phyloP scores from a whole-genome alignment of 257 asterid species.

The Solanum pimpinellifolium region DNA sequence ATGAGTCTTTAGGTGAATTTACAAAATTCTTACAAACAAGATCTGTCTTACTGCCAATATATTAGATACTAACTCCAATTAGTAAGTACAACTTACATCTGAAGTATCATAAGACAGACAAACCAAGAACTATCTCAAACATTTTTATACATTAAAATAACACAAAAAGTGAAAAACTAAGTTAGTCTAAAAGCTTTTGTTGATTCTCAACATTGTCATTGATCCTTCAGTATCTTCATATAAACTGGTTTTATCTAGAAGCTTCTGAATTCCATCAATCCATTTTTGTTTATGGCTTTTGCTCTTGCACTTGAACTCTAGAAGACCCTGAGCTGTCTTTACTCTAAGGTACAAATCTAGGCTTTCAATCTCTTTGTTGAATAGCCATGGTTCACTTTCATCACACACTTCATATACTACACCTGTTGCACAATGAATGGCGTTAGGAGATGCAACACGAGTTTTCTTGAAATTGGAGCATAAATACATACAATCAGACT shows the following conservation, averaged over 20 bases:
- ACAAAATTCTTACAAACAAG: background rate
- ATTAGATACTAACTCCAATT: background rate
- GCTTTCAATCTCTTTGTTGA: constrained; percentile 49
- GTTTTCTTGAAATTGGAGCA: background rate
- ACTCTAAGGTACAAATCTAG: constrained; percentile 60
- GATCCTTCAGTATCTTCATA: constrained; percentile 43
- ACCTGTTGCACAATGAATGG: constrained; percentile 23
- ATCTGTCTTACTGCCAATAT: background rate
- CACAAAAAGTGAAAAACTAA: background rate
- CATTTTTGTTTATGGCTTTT: constrained; percentile 57
- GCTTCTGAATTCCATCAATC: constrained; percentile 52
- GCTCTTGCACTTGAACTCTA: constrained; percentile 81
- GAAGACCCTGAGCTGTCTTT: constrained; percentile 57
- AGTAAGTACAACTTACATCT: background rate
- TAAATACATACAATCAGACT: background rate
- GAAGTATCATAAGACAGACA: background rate
- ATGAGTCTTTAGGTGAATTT: background rate
- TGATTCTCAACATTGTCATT: constrained; percentile 32
- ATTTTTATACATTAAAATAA: background rate
- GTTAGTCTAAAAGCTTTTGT: constrained; percentile 18
- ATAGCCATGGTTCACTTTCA: constrained; percentile 48
- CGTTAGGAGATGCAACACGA: background rate
- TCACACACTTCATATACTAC: constrained; percentile 58
- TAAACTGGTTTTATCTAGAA: constrained; percentile 27
- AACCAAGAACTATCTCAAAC: background rate